Evolutionary conservation across 1,139 yeast species (phyloP), one percentile per base, ranked within the genome.

Genomic region (Suhomyces anneliseae): DNA sequence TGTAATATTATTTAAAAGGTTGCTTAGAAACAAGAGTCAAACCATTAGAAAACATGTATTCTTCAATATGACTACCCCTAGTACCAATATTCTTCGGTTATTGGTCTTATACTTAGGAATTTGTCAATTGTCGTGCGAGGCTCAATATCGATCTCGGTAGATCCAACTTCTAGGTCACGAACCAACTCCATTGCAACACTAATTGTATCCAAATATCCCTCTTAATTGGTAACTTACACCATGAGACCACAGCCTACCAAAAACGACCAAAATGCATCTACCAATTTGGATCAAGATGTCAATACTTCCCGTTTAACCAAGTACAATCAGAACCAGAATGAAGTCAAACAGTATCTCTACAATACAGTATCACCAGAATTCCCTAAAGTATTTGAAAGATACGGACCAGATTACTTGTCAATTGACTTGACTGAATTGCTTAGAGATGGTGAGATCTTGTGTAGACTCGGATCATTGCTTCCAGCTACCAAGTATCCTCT

Each of bases 401-500:
- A 47, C 34, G 50, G 49, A 6, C 50, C 51, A 7, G 40, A 47
- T 7, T 44, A 36, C 12, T 75, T 74, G 36, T 58, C 33, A 12
- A 35, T 40, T 7, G 62, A 57, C 29, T 50, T 87, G 32, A 62
- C 86, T 34, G 83, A 78, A 2, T 64, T 72, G 3, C 69, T 90
- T 19, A 82, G 81, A 55, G 87, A 82, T 55, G 96, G 96, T 2
- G 79, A 78, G 3, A 64, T 82, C 0, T 68, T 90, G 19, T 87
- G 95, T 61, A 65, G 69, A 56, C 63, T 73, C 41, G 83, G 79
- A 1, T 54, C 61, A 34, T 54, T 57, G 48, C 77, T 55, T 59
- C 70, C 40, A 66, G 44, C 42, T 0, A 33, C 51, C 10, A 72
- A 51, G 55, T 64, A 31, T 63, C 78, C 61, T 58, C 69, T 39